A percentile compares a stretch with the other conserved stretches of the same genome.
Evolutionary conservation across 306 rosid species (phyloP).

Genomic region (Fagus crenata): DNA sequence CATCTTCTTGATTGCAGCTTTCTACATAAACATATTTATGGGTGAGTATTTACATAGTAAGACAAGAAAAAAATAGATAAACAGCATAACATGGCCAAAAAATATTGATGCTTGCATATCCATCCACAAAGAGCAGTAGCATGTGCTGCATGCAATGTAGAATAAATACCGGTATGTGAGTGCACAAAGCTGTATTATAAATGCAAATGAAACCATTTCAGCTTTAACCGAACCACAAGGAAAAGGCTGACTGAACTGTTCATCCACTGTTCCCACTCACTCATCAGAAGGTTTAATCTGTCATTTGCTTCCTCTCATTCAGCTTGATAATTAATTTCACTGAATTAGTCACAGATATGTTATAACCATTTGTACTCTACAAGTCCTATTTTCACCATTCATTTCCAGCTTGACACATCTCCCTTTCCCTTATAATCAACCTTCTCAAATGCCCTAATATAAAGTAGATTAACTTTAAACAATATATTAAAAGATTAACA

Average conservation of each 20-base stretch:
- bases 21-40: slow-evolving; percentile 44
- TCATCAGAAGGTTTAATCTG: background rate
- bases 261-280: background rate
- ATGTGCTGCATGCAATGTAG: background rate
- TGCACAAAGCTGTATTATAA: background rate
- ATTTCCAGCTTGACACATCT: background rate
- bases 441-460: background rate
- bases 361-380: background rate
- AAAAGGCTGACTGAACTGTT: background rate
- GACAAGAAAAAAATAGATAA: slow-evolving; percentile 16
- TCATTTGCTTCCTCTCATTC: background rate
- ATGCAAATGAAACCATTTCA: background rate
- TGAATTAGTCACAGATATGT: background rate
- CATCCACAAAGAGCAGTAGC: slow-evolving; percentile 14
- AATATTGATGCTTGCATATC: slow-evolving; percentile 4
- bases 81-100: slow-evolving; percentile 11
- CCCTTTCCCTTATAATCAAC: background rate
- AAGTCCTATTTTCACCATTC: background rate
- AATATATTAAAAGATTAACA: background rate
- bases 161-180: background rate
- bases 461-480: background rate
- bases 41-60: slow-evolving; percentile 21
- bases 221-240: background rate
- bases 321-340: background rate
- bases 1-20: slow-evolving; percentile 91